These are phyloP conservation scores for Nannochloropsis oceanica DNA, from an alignment of 108 stramenopile genomes.

Conservation along the genomic window DNA sequence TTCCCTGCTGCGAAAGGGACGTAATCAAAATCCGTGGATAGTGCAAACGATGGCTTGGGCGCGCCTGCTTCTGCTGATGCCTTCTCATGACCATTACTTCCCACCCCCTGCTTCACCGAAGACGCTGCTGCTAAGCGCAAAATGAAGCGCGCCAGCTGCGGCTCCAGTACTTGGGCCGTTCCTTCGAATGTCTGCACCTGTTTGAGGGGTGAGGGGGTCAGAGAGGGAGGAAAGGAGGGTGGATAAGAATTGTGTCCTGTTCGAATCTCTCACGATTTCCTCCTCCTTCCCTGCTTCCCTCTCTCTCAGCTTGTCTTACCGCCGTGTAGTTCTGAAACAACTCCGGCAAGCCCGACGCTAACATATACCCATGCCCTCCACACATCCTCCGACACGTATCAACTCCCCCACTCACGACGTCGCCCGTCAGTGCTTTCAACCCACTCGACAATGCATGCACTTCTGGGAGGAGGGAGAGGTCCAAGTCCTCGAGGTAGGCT, in stretches of 20 bases:
- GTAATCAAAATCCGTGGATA: neutral
- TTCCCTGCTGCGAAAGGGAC: neutral
- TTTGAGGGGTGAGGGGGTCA: neutral
- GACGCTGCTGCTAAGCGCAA: neutral
- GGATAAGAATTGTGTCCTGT: slow-evolving; percentile 33
- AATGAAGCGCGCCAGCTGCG: slow-evolving; percentile 27
- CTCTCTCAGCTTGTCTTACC: slow-evolving; percentile 46
- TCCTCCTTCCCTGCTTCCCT: slow-evolving; percentile 34
- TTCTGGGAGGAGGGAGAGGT: neutral
- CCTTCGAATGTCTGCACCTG: slow-evolving; percentile 19
- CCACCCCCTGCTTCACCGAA: neutral
- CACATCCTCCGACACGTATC: slow-evolving; percentile 87
- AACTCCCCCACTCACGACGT: slow-evolving; percentile 72
- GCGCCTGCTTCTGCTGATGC: too few species aligned
- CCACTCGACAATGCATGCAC: neutral
- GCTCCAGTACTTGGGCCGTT: slow-evolving; percentile 32
- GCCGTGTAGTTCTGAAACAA: slow-evolving; percentile 70
- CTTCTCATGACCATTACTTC: neutral
- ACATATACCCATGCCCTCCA: slow-evolving; percentile 81
- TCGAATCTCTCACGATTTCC: neutral
- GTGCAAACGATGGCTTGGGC: neutral
- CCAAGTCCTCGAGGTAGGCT: slow-evolving; percentile 31
- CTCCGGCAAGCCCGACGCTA: slow-evolving; percentile 76
- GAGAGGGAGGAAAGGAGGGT: slow-evolving; percentile 38
- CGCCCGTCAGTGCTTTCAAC: neutral